Evolutionary conservation across 495 filamentous ascomycete species (phyloP), one percentile per base, ranked within the genome.

Genomic region (Aspergillus leporis): DNA sequence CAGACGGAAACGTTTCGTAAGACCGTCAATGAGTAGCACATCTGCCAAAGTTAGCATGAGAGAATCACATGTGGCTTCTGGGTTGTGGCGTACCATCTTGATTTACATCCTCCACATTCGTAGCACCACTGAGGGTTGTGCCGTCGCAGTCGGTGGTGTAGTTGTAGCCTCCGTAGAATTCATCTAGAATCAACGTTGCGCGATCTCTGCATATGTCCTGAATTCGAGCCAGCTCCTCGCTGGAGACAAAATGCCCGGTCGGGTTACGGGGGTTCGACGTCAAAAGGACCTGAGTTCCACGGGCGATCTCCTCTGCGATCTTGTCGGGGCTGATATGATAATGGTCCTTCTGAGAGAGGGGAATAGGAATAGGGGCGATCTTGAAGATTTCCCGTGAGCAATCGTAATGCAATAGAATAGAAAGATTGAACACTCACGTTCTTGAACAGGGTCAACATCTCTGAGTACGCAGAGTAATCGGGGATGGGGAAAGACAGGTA

Each of bases 261-360:
- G 93, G 93, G 74, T 97, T 98, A 53, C 93, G 86, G 25, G 93
- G 93, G 77, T 97, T 97, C n/a, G 92, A 96, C 30, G 93, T 97
- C 48, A 97, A 74, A 60, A 98, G 91, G 60, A 97, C 93, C 14
- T 85, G 85, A 32, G 88, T 90, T 60, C 92, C 92, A 65, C 92
- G 85, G 55, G 90, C 87, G 56, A 97, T 92, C 70, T 96, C 92
- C 61, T 92, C 87, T 45, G 87, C 89, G 64, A 98, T 92, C 79
- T 94, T 96, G 67, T 94, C 86, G 6, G 92, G 89, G 65, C 94
- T 88, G 62, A 98, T 93, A 72, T 91, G 89, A 73, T 97, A 97
- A 60, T 85, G 85, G 71, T 97, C 92, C 18, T 88, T 84, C 66
- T 90, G 84, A 3, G 86, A 83, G 8, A 98, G 82, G 8, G 91